Evolutionary conservation across 306 rosid genomes (phyloP), one percentile per base, ranked within the genome.

Genomic region (Prunus mira): DNA sequence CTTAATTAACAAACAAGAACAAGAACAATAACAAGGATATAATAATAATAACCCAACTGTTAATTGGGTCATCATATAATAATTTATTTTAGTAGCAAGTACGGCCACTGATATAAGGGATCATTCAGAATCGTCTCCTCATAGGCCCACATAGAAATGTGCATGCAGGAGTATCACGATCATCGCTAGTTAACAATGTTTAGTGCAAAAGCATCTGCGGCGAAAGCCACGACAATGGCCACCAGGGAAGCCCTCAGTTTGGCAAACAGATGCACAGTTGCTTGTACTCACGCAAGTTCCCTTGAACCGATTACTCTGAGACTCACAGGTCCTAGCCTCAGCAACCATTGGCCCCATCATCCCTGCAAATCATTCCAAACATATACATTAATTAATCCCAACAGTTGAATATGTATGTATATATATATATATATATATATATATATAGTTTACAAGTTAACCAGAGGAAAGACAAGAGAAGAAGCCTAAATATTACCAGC

Each of bases 171-270:
- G 43, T 38, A 38, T 38, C 43, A 38, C 9, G 43, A 38, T 38
- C 2, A 6, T 11, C 14, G 6, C 7, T 14, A 9, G 2, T 45
- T 58, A 67, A 63, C 89, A 85, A 2, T 41, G 81, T 62, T 47
- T 86, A 19, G 80, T 83, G 83, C 96, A 90, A 76, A 81, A 81
- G 81, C 96, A 90, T 27, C 89, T 80, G 38, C 87, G 89, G 54
- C 91, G 88, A 46, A 86, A 73, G 45, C 96, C 96, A 14, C 82
- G 88, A 79, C 96, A 90, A 8, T 78, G 60, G 19, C 96, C 93
- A 9, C 82, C 87, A 0, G 19, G 46, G 66, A 88, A 90, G 57
- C 82, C 84, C 78, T 90, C 95, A 0, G 84, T 79, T 43, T 75
- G 62, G 75, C 95, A 90, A 25, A 90, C 79, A 30, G 76, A 7